phyloP scores from a whole-genome alignment of 2,329 filamentous ascomycete species.

The Scytalidium lignicola region DNA sequence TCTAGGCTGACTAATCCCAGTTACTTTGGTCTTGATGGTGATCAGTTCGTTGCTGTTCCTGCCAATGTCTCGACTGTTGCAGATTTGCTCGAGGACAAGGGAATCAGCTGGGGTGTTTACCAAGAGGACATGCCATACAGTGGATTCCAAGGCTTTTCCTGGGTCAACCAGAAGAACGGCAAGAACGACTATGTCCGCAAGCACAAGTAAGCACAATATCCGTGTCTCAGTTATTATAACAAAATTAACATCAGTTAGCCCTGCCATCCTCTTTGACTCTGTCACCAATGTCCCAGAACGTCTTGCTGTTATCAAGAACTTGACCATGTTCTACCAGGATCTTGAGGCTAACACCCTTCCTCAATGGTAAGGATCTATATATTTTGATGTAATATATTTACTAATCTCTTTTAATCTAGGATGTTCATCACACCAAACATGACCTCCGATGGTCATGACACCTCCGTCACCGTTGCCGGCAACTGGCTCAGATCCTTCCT shows the following conservation, averaged over 20 bases:
- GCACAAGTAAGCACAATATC: conserved; percentile 54
- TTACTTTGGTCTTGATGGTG: conserved; percentile 68
- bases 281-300: conserved; percentile 55
- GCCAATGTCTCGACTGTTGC: conserved; percentile 60
- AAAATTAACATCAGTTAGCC: conserved; percentile 19
- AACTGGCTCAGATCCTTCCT: conserved; percentile 65
- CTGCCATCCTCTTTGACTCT: conserved; percentile 59
- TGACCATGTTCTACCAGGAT: conserved; percentile 64
- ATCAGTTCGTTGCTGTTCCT: conserved; percentile 54
- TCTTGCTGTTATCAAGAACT: conserved; percentile 67
- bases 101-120: conserved; percentile 67
- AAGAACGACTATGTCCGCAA: conserved; percentile 78
- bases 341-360: conserved; percentile 58
- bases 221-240: neutral
- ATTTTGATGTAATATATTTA: too few species aligned
- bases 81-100: conserved; percentile 62
- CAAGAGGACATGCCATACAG: conserved; percentile 73
- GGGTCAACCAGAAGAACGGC: conserved; percentile 58
- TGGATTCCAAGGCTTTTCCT: conserved; percentile 63
- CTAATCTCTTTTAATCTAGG: conserved; percentile 19
- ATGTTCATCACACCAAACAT: conserved; percentile 70
- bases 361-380: conserved; percentile 58
- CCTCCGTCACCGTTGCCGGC: conserved; percentile 62
- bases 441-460: conserved; percentile 73
- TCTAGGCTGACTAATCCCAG: conserved; percentile 5